Conservation (phyloP, 1,284 basidiomycete genomes). For the Rugosomyces carneus region DNA sequence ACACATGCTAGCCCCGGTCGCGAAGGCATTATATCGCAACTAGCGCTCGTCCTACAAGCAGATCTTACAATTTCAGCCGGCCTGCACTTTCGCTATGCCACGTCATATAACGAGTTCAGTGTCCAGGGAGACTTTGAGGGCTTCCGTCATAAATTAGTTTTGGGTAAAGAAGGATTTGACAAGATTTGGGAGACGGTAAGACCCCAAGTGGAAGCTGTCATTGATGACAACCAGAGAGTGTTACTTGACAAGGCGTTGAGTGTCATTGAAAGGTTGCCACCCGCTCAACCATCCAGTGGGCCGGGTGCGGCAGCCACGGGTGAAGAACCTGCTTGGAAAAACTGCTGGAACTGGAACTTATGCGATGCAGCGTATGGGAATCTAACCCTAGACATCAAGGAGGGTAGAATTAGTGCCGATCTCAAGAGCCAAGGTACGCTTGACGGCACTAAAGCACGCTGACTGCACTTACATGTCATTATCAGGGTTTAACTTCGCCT, state of each 20-base stretch:
- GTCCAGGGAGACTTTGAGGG: slow-evolving; percentile 88
- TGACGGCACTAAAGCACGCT: background rate
- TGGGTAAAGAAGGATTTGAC: slow-evolving; percentile 80
- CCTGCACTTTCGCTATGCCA: slow-evolving; percentile 95
- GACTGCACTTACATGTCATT: slow-evolving; percentile 15
- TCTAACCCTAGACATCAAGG: slow-evolving; percentile 83
- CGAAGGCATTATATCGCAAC: slow-evolving; percentile 89
- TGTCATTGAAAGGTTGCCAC: slow-evolving; percentile 78
- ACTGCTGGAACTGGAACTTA: slow-evolving; percentile 98
- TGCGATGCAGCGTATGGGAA: slow-evolving; percentile 93
- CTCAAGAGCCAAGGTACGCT: slow-evolving; percentile 80
- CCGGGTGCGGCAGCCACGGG: slow-evolving; percentile 46
- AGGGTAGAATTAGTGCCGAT: slow-evolving; percentile 89
- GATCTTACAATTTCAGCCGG: slow-evolving; percentile 94
- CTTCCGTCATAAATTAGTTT: slow-evolving; percentile 77
- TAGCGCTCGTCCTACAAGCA: slow-evolving; percentile 87
- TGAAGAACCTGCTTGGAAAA: slow-evolving; percentile 93
- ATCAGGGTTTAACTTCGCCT: slow-evolving; percentile 92
- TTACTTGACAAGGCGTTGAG: slow-evolving; percentile 87
- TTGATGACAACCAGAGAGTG: slow-evolving; percentile 88
- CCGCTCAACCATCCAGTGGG: slow-evolving; percentile 51
- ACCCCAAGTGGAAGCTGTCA: slow-evolving; percentile 84
- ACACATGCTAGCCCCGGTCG: slow-evolving; percentile 91
- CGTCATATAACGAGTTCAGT: slow-evolving; percentile 95
- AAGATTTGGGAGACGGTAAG: slow-evolving; percentile 95